Conservation (phyloP, 108 stramenopile species). For the Stephanodiscus minutulus region DNA sequence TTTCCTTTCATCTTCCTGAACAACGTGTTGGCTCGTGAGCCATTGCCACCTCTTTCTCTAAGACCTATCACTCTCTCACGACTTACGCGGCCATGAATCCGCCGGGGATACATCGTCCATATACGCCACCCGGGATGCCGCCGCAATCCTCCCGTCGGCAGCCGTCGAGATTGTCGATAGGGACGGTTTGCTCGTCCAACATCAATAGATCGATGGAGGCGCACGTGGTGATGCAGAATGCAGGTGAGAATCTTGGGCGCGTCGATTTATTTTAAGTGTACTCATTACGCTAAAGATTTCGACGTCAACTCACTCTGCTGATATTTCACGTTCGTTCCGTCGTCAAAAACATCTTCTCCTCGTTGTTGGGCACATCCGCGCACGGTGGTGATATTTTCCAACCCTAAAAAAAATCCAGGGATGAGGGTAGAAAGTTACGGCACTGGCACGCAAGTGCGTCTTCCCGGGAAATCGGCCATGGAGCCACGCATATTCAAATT, state of each 20-base stretch:
- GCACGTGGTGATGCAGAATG: constrained; percentile 85
- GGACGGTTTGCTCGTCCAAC: constrained; percentile 89
- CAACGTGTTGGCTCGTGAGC: too few relatives aligned
- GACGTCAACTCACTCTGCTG: neutral
- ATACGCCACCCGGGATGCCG: constrained; percentile 79
- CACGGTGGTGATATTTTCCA: neutral
- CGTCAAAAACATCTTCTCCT: neutral
- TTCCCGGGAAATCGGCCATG: constrained; percentile 69
- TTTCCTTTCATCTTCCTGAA: too few relatives aligned
- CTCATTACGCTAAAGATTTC: neutral
- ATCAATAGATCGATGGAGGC: constrained; percentile 96
- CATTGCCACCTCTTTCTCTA: too few relatives aligned
- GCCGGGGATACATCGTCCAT: constrained; percentile 69
- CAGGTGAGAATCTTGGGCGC: constrained; percentile 48
- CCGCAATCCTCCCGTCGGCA: constrained; percentile 57
- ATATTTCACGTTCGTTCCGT: neutral
- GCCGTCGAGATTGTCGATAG: constrained; percentile 75
- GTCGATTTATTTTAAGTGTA: neutral
- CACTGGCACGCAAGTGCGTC: constrained; percentile 88
- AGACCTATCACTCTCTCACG: too few relatives aligned
- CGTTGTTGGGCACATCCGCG: too few relatives aligned
- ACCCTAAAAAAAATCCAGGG: constrained; percentile 40
- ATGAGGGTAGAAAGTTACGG: constrained; percentile 86
- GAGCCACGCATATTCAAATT: constrained; percentile 90
- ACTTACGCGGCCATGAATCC: constrained; percentile 2